Conservation (phyloP, 139 green algal species). For the Mychonastes homosphaera region DNA sequence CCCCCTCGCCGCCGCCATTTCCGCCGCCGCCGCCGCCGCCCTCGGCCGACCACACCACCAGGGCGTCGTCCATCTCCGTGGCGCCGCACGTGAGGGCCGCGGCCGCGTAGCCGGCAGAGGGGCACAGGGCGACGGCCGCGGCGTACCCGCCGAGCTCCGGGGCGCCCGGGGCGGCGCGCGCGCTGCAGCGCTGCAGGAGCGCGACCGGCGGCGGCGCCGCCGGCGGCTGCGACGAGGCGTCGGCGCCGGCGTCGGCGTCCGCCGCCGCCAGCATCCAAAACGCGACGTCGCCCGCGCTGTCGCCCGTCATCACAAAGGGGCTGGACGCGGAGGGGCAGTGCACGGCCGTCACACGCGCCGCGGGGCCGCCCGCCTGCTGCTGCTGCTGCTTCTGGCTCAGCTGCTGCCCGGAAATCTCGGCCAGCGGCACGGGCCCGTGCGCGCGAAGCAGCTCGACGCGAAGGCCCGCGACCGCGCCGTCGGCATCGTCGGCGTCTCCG, state of each 20-base stretch:
- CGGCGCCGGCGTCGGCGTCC: background rate
- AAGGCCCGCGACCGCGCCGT: too few relatives aligned
- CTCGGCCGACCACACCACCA: slow-evolving; percentile 30
- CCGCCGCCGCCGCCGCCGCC: background rate
- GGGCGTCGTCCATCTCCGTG: slow-evolving; percentile 22
- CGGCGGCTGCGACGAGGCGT: background rate
- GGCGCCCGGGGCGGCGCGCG: background rate
- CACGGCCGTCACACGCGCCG: slow-evolving; percentile 4
- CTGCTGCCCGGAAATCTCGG: too few relatives aligned
- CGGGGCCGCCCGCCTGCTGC: background rate
- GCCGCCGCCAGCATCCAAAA: slow-evolving; percentile 19
- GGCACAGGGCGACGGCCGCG: slow-evolving; percentile 15
- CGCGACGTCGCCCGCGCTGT: slow-evolving; percentile 14
- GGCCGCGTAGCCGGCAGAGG: slow-evolving; percentile 22
- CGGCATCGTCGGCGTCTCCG: too few relatives aligned
- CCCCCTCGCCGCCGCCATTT: background rate
- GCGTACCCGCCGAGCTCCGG: slow-evolving; percentile 9
- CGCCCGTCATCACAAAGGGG: slow-evolving; percentile 25
- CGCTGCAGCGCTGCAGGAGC: slow-evolving; percentile 11
- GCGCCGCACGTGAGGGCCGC: slow-evolving; percentile 28
- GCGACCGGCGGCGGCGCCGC: background rate
- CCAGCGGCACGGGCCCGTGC: too few relatives aligned
- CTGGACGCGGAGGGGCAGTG: slow-evolving; percentile 10
- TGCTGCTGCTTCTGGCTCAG: slow-evolving; percentile 8
- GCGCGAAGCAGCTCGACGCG: too few relatives aligned